A percentile compares a stretch with the other conserved stretches of the same genome.
These are phyloP conservation scores for Adansonia madagascariensis DNA, from an alignment of 441 rosid genomes.

Conservation along the genomic window DNA sequence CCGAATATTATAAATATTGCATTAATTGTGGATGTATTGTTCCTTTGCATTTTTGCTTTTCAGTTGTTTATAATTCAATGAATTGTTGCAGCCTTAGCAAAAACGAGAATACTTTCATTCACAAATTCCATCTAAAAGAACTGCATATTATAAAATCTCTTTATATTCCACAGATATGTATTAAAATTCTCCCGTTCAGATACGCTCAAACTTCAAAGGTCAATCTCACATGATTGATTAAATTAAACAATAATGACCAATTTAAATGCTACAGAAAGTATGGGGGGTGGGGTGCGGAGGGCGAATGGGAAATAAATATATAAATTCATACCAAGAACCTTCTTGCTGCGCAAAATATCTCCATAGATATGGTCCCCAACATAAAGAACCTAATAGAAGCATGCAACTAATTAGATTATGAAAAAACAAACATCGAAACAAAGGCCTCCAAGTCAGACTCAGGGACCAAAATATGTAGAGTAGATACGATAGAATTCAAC, in stretches of 20 bases:
- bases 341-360: constrained; percentile 96
- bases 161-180: background rate
- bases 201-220: background rate
- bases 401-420: constrained; percentile 25
- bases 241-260: constrained; percentile 18
- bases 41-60: background rate
- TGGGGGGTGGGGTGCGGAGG: background rate
- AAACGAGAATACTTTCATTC: background rate
- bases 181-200: constrained; percentile 3
- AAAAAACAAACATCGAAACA: background rate
- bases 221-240: constrained; percentile 6
- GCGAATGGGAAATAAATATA: constrained; percentile 21
- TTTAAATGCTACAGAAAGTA: constrained; percentile 18
- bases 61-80: constrained; percentile 3
- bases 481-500: constrained; percentile 12
- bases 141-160: constrained; percentile 1
- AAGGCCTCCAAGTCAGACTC: background rate
- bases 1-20: constrained; percentile 3
- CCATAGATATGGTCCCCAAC: constrained; percentile 99
- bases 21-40: background rate
- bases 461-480: constrained; percentile 11
- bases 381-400: constrained; percentile 72
- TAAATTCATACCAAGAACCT: constrained; percentile 70
- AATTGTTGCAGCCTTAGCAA: background rate
- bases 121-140: background rate